Conservation (phyloP, 2,329 filamentous ascomycete genomes). For the Hysterium pulicare region DNA sequence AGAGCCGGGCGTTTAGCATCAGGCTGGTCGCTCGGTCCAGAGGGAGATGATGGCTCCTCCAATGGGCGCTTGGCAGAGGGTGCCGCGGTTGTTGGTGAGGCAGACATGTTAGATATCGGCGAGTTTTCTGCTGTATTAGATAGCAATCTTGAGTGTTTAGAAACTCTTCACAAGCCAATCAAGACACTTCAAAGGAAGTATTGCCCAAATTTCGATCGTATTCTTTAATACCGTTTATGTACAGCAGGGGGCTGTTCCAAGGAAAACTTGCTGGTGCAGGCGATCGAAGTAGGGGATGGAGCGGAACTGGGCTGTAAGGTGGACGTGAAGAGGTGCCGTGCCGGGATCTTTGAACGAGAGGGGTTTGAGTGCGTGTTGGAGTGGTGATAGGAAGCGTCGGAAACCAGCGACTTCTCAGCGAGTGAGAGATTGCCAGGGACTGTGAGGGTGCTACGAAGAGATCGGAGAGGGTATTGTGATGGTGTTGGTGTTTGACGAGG, state of each 20-base stretch:
- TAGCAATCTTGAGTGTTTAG: slow-evolving; percentile 17
- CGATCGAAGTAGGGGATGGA: slow-evolving; percentile 14
- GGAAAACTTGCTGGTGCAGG: slow-evolving; percentile 86
- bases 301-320: slow-evolving; percentile 18
- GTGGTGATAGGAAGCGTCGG: slow-evolving; percentile 25
- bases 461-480: slow-evolving; percentile 22
- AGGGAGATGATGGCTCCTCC: slow-evolving; percentile 94
- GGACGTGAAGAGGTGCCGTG: slow-evolving; percentile 31
- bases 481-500: slow-evolving; percentile 20
- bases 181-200: slow-evolving; percentile 21
- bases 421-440: slow-evolving; percentile 27
- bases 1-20: slow-evolving; percentile 96
- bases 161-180: slow-evolving; percentile 30
- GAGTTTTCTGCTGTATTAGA: slow-evolving; percentile 17
- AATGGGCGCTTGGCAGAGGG: slow-evolving; percentile 87
- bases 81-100: slow-evolving; percentile 46
- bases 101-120: slow-evolving; percentile 38
- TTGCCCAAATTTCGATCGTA: slow-evolving; percentile 46
- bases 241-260: slow-evolving; percentile 73
- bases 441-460: slow-evolving; percentile 27
- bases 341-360: slow-evolving; percentile 29
- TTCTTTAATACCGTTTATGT: slow-evolving; percentile 56
- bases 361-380: slow-evolving; percentile 19
- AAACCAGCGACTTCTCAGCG: slow-evolving; percentile 24
- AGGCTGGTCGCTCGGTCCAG: slow-evolving; percentile 84